Base-by-base conservation (phyloP, 106 monocot genomes). In the Ottelia alismoides region DNA sequence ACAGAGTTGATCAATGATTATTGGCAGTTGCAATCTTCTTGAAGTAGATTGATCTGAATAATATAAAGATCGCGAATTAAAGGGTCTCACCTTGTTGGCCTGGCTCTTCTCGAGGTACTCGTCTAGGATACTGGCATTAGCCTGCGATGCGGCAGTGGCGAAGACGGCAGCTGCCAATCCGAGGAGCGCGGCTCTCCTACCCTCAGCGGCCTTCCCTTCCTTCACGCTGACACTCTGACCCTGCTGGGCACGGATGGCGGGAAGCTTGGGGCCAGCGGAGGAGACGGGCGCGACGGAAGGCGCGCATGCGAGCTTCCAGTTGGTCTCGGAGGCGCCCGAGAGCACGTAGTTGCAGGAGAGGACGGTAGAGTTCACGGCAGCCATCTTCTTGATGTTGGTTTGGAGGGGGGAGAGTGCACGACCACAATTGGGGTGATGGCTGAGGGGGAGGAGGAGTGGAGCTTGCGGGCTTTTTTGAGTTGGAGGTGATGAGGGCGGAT, bases 61-160 rank as follows among this genome's bases (percentile, higher is more conserved):
- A 44, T 0, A 11, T 44, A 21, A 11, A 45, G 28, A 21, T n/a
- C n/a, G n/a, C n/a, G n/a, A 50, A 49, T 3, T 27, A 53, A 21
- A 17, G 22, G 25, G 26, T 19, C 53, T 12, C n/a, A 96, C 96
- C 85, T 96, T 96, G 78, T 89, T 96, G 31, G 84, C 96, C 53
- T 89, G 83, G 79, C 85, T 89, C 72, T 70, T 98, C 78, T 98
- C 96, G 30, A 98, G 81, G 47, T 89, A 98, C n/a, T 85, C 85
- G 1, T 85, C 96, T 18, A 98, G 54, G 76, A 98, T 27, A 17
- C 81, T 64, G 31, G 96, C 89, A 25, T 85, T 75, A 28, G 96
- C 96, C 18, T 52, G 45, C 1, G 75, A 52, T 2, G 70, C 51
- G 7, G 75, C 74, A 2, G 75, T 56, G 17, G 87, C 18, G 48